phyloP scores from a whole-genome alignment of 2,329 filamentous ascomycete genomes.

The Aureobasidium melanogenum region DNA sequence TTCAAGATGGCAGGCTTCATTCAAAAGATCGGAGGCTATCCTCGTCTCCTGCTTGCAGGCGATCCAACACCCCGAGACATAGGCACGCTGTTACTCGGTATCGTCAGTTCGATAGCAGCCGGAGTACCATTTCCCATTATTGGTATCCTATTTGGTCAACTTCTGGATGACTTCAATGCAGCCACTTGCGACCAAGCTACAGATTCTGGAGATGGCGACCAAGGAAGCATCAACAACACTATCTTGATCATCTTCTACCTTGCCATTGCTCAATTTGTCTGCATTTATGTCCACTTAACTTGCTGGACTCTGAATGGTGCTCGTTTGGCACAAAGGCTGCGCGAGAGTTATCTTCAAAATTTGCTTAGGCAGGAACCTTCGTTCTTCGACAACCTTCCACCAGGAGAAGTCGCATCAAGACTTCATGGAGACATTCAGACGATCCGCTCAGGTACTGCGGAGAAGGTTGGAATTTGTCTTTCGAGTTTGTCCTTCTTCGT shows the following conservation, averaged over 20 bases:
- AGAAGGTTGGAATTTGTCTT: slow-evolving; percentile 61
- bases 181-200: slow-evolving; percentile 42
- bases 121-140: slow-evolving; percentile 56
- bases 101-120: slow-evolving; percentile 40
- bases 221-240: slow-evolving; percentile 44
- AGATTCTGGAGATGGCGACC: slow-evolving; percentile 25
- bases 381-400: slow-evolving; percentile 55
- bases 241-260: slow-evolving; percentile 55
- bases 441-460: slow-evolving; percentile 59
- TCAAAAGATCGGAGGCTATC: slow-evolving; percentile 27
- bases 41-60: slow-evolving; percentile 29
- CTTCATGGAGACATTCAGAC: slow-evolving; percentile 58
- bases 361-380: slow-evolving; percentile 53
- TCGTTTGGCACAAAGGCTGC: slow-evolving; percentile 53
- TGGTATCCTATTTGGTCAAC: slow-evolving; percentile 55
- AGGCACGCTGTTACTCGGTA: slow-evolving; percentile 13
- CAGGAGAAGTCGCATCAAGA: slow-evolving; percentile 55
- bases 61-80: slow-evolving; percentile 24
- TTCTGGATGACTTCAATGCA: slow-evolving; percentile 52
- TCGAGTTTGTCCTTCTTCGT: slow-evolving; percentile 57
- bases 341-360: slow-evolving; percentile 50
- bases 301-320: slow-evolving; percentile 58
- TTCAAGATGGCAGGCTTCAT: slow-evolving; percentile 21
- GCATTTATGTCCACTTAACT: slow-evolving; percentile 56
- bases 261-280: slow-evolving; percentile 52